These are phyloP conservation scores for Paradendryphiella salina DNA, from an alignment of 2,329 filamentous ascomycete genomes.

Conservation along the genomic window DNA sequence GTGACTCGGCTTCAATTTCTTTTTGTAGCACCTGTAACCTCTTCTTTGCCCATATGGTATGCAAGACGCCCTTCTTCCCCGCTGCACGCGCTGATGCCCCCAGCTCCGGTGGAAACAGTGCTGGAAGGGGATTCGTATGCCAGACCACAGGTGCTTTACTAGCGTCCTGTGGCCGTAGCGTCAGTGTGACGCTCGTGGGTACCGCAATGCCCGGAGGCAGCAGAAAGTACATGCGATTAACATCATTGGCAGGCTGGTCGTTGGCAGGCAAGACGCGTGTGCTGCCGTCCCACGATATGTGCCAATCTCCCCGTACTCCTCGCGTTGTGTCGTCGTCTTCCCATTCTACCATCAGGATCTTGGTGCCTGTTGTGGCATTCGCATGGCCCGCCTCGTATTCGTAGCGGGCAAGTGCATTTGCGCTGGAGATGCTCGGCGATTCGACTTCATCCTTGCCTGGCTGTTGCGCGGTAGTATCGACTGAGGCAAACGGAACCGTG, in stretches of 20 bases:
- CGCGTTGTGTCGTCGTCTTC: conserved; percentile 62
- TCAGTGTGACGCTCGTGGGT: conserved; percentile 71
- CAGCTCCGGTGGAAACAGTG: conserved; percentile 79
- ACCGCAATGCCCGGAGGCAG: conserved; percentile 72
- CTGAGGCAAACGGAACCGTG: conserved; percentile 47
- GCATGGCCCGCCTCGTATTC: conserved; percentile 79
- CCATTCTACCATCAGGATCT: conserved; percentile 94
- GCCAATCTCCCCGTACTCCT: conserved; percentile 63
- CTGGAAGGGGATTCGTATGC: conserved; percentile 77
- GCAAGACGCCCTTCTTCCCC: conserved; percentile 79
- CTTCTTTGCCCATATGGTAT: conserved; percentile 89
- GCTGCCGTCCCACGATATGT: conserved; percentile 83
- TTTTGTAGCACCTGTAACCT: conserved; percentile 72
- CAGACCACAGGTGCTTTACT: conserved; percentile 52
- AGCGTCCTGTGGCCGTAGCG: conserved; percentile 54
- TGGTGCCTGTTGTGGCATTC: conserved; percentile 72
- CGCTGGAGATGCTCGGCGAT: conserved; percentile 54
- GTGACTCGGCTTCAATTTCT: conserved; percentile 76
- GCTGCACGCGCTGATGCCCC: conserved; percentile 67
- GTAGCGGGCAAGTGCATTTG: conserved; percentile 74
- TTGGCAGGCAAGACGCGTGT: conserved; percentile 68
- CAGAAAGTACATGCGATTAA: conserved; percentile 76
- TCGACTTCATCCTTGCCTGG: conserved; percentile 48
- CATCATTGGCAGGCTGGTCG: conserved; percentile 56
- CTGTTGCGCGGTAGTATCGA: conserved; percentile 46